Percentiles rank a stretch among this genome's conserved stretches.
These are phyloP conservation scores for Candida insectorum DNA, from an alignment of 805 yeast species.

Conservation along the genomic window DNA sequence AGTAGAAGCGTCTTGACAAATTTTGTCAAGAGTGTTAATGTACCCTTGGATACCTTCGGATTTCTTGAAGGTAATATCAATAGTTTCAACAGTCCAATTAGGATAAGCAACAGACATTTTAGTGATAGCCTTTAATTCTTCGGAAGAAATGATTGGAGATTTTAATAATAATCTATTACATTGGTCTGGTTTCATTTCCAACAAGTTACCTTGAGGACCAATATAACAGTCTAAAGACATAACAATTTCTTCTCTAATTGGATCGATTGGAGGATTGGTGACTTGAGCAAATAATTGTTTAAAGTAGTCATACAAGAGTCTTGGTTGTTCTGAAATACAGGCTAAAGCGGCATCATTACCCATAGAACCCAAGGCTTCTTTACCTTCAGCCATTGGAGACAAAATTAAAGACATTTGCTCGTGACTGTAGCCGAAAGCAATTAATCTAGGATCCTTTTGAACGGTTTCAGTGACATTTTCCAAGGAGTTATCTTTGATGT, in stretches of 20 bases:
- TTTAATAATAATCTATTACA: constrained; percentile 82
- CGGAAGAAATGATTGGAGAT: constrained; percentile 76
- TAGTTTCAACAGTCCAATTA: constrained; percentile 75
- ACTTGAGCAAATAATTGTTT: constrained; percentile 97
- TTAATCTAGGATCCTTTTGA: constrained; percentile 78
- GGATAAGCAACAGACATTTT: constrained; percentile 76
- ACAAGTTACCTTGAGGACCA: constrained; percentile 96
- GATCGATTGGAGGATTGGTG: constrained; percentile 98
- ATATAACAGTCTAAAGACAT: constrained; percentile 96
- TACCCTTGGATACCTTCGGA: constrained; percentile 84
- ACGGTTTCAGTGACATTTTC: constrained; percentile 38
- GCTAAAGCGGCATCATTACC: constrained; percentile 97
- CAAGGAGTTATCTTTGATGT: constrained; percentile 16
- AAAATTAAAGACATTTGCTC: constrained; percentile 82
- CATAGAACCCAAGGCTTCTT: constrained; percentile 97
- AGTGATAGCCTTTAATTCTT: constrained; percentile 71
- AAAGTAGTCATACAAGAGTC: constrained; percentile 86
- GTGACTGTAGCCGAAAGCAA: constrained; percentile 90
- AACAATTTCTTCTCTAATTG: constrained; percentile 93
- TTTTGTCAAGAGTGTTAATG: constrained; percentile 75
- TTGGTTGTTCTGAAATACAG: constrained; percentile 90
- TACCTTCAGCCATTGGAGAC: constrained; percentile 95
- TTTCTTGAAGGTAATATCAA: constrained; percentile 87
- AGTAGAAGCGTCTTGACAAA: constrained; percentile 82
- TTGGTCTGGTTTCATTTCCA: constrained; percentile 89